Evolutionary conservation across 192 early-diverging fungal genomes (phyloP).

Genomic region (Entophlyctis luteolus): DNA sequence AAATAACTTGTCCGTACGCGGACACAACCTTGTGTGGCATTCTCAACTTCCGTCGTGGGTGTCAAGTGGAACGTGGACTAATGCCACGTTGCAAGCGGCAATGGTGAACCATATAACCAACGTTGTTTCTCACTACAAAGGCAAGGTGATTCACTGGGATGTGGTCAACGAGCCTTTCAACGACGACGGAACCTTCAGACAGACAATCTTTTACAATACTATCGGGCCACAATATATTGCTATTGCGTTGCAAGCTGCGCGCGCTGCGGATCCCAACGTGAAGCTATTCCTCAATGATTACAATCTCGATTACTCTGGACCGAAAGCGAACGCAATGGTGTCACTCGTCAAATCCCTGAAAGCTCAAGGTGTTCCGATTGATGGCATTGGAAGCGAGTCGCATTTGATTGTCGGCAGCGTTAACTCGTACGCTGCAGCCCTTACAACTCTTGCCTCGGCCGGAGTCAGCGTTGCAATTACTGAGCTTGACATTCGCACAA

Average conservation of each 20-base stretch:
- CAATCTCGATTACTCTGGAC: conserved; percentile 19
- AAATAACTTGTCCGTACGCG: conserved; percentile 10
- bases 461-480: conserved; percentile 23
- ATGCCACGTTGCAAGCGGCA: conserved; percentile 7
- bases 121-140: conserved; percentile 12
- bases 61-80: background rate
- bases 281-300: conserved; percentile 31
- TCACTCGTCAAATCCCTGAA: conserved; percentile 4
- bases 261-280: conserved; percentile 31
- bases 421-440: background rate
- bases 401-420: conserved; percentile 25
- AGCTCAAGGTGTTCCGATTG: conserved; percentile 30
- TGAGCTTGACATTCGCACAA: conserved; percentile 19
- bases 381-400: conserved; percentile 30
- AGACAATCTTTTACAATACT: conserved; percentile 19
- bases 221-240: conserved; percentile 18
- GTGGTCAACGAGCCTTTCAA: conserved; percentile 12
- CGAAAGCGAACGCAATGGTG: conserved; percentile 23
- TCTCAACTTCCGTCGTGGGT: background rate
- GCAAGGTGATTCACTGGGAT: conserved; percentile 27
- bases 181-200: conserved; percentile 32
- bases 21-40: conserved; percentile 18
- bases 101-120: conserved; percentile 17
- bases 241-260: conserved; percentile 28
- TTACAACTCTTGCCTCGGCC: background rate